Evolutionary conservation across 2,329 filamentous ascomycete species (phyloP).

Genomic region (Exophiala sp.): DNA sequence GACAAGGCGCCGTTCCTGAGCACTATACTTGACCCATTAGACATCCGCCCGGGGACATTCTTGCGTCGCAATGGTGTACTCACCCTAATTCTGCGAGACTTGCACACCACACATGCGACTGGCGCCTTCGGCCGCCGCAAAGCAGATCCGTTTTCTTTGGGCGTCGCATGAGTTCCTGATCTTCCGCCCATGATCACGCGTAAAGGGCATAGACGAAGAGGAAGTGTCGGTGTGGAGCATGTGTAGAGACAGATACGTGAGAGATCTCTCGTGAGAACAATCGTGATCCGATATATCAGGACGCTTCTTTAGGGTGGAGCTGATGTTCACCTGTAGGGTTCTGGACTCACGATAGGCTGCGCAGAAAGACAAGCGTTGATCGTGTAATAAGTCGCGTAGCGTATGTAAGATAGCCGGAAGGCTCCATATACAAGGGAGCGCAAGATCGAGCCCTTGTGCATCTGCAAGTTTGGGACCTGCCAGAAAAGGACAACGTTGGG

Average conservation of each 20-base stretch:
- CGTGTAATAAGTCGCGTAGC: too few relatives aligned
- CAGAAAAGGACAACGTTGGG: too few relatives aligned
- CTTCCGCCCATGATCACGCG: neutral
- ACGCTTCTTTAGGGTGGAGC: neutral
- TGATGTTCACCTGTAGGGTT: too few relatives aligned
- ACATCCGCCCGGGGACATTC: neutral
- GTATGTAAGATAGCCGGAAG: too few relatives aligned
- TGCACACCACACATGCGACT: slow-evolving; percentile 9
- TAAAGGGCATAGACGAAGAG: neutral
- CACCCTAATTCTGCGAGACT: slow-evolving; percentile 2
- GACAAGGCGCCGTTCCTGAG: slow-evolving; percentile 10
- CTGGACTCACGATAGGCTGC: too few relatives aligned
- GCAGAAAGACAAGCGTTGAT: too few relatives aligned
- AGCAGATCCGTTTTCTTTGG: neutral
- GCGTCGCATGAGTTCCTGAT: neutral
- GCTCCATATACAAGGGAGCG: too few relatives aligned
- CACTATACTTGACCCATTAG: slow-evolving; percentile 4
- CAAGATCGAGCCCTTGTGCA: too few relatives aligned
- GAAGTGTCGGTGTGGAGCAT: neutral
- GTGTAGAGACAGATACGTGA: neutral
- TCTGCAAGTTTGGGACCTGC: too few relatives aligned
- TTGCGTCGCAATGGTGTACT: neutral
- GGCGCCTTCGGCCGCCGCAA: neutral
- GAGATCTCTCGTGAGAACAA: neutral
- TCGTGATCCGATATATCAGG: too few relatives aligned